These are phyloP conservation scores for Larix sibirica DNA, from an alignment of 83 land plant species.

Conservation along the genomic window DNA sequence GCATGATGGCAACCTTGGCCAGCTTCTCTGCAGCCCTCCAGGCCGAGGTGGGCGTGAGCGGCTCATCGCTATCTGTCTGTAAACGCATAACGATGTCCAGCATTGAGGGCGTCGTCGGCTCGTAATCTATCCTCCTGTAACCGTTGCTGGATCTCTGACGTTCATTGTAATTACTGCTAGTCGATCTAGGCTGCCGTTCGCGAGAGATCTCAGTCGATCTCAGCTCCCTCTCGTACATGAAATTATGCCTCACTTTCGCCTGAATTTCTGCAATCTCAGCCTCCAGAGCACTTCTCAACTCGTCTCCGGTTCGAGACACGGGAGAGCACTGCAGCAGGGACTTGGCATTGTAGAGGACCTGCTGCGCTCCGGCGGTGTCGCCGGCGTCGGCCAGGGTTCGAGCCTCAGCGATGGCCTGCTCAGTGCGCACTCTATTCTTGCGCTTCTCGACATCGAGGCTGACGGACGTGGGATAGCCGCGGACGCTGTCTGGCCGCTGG, in stretches of 20 bases:
- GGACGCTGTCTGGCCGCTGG: conserved; percentile 24
- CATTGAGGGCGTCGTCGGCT: background rate
- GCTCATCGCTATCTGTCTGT: conserved; percentile 16
- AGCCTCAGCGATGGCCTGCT: conserved; percentile 72
- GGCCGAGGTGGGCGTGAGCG: conserved; percentile 18
- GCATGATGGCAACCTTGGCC: conserved; percentile 22
- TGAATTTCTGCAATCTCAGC: conserved; percentile 52
- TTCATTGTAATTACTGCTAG: no score
- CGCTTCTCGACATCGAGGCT: conserved; percentile 52
- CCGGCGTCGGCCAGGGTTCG: conserved; percentile 49
- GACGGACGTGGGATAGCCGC: conserved; percentile 11
- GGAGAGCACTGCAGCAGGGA: conserved; percentile 32
- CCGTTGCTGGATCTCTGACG: background rate
- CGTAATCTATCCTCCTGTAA: background rate
- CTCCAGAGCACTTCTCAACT: conserved; percentile 40
- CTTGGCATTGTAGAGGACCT: conserved; percentile 57
- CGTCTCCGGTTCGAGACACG: conserved; percentile 32
- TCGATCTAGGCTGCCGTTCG: background rate
- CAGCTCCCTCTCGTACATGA: background rate
- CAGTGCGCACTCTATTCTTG: conserved; percentile 45
- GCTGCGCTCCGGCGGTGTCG: conserved; percentile 53
- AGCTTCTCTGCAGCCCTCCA: conserved; percentile 21
- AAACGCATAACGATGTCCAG: conserved; percentile 18
- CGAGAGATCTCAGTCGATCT: background rate
- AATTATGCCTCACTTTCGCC: conserved; percentile 16